Evolutionary conservation across 148 eudicot species (phyloP).

Genomic region (Nyssa sinensis): DNA sequence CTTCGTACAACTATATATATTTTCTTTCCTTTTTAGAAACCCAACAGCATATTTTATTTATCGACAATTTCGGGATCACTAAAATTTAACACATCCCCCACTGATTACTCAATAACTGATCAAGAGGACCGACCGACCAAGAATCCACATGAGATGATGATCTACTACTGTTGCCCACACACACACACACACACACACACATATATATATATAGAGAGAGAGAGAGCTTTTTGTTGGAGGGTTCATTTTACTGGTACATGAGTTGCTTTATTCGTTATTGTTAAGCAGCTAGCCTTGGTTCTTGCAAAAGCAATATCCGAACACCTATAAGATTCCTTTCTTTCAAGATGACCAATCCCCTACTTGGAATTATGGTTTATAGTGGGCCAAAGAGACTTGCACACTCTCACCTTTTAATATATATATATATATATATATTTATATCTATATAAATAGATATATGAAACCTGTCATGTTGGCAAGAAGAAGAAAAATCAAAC

Average conservation of each 20-base stretch:
- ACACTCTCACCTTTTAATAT: no score
- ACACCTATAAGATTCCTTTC: constrained; percentile 26
- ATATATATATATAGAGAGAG: background rate
- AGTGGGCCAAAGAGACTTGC: no score
- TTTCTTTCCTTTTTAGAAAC: background rate
- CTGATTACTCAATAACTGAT: constrained; percentile 5
- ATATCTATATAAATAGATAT: no score
- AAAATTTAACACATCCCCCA: background rate
- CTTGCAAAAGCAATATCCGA: constrained; percentile 21
- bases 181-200: no score
- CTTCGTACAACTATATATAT: background rate
- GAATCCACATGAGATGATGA: background rate
- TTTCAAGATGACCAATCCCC: background rate
- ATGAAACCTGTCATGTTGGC: background rate
- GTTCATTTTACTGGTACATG: background rate
- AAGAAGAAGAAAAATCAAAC: no score
- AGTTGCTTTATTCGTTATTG: constrained; percentile 21
- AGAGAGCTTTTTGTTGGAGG: constrained; percentile 4
- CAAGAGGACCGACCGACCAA: constrained; percentile 18
- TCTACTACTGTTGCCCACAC: background rate
- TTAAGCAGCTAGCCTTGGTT: constrained; percentile 30
- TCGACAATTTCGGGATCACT: constrained; percentile 8
- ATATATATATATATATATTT: no score
- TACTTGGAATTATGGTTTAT: background rate
- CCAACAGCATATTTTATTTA: background rate